These are phyloP conservation scores for Beauveria scarabaeidicola DNA, from an alignment of 2,329 filamentous ascomycete species.

Conservation along the genomic window DNA sequence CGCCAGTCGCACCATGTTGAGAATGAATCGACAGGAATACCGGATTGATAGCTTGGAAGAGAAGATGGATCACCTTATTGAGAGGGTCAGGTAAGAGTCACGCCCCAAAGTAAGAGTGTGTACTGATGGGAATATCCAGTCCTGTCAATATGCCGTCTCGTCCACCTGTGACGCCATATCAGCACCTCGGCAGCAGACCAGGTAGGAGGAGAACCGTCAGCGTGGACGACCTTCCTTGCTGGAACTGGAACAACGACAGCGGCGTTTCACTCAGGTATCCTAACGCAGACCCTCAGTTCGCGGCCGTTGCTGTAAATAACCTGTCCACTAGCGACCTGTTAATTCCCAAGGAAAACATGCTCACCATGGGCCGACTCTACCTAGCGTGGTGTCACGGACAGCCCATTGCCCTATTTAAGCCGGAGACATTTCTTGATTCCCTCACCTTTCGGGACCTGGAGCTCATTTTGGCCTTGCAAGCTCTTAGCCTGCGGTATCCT, in stretches of 20 bases:
- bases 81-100: conserved; percentile 14
- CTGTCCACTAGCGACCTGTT: not conserved
- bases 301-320: not conserved
- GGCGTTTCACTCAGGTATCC: not conserved
- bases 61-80: conserved; percentile 18
- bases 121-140: not conserved
- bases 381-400: conserved; percentile 40
- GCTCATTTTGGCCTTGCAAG: conserved; percentile 27
- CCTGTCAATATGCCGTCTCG: not conserved
- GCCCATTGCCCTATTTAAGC: conserved; percentile 38
- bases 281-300: not conserved
- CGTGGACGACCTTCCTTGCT: conserved; percentile 8
- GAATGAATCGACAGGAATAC: conserved; percentile 19
- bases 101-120: not conserved
- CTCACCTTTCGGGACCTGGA: conserved; percentile 29
- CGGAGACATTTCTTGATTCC: conserved; percentile 30
- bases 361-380: conserved; percentile 27
- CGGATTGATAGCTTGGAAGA: conserved; percentile 25
- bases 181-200: not conserved
- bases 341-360: conserved; percentile 10
- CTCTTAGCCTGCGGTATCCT: conserved; percentile 34
- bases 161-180: not conserved
- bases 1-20: not conserved
- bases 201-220: conserved; percentile 1
- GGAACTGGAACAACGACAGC: conserved; percentile 4